Base-by-base conservation (phyloP, 1,139 yeast genomes). In the Taphrina betulina region DNA sequence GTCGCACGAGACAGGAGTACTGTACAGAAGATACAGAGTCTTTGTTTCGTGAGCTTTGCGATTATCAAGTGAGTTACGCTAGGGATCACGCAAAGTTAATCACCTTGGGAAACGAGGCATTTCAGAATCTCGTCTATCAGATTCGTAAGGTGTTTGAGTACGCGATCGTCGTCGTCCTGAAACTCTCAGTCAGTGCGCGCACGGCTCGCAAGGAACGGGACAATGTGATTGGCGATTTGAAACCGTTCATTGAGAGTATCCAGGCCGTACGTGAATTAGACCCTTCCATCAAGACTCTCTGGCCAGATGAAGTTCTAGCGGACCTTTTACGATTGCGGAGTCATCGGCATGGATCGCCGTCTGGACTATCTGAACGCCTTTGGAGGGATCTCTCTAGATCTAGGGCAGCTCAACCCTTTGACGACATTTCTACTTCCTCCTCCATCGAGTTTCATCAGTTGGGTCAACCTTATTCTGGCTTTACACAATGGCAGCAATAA, bases 51-150 rank as follows among this genome's bases (percentile, higher is more conserved):
- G 48, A 43, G 23, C 19, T 43, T 12, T 17, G 36, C 20, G 38
- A 43, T n/a, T 43, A 43, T 20, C 48, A 33, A 17, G 17, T 31
- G 38, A 43, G 19, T 34, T 17, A 28, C n/a, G 43, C 23, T 16
- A 22, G 40, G 8, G 14, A 16, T 14, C 24, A 17, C 22, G 24
- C 17, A 35, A 29, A 20, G 16, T 14, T 7, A 7, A 41, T 14
- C 12, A 12, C 20, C 28, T 8, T 8, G 14, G 37, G 7, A 5
- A 8, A 16, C 5, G 16, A 5, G 16, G 14, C 14, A 8, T 29
- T 29, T 22, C 29, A 17, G 29, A 35, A 24, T 33, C 35, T 26
- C n/a, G 20, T 14, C 23, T 8, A 26, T 5, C 37, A 36, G 17
- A 43, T 43, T 28, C 19, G 20, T 24, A 29, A 33, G 7, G 48